Percentiles rank a stretch among this genome's conserved stretches.
Conservation (phyloP, 305 asterid genomes). For the Fraxinus sp. region DNA sequence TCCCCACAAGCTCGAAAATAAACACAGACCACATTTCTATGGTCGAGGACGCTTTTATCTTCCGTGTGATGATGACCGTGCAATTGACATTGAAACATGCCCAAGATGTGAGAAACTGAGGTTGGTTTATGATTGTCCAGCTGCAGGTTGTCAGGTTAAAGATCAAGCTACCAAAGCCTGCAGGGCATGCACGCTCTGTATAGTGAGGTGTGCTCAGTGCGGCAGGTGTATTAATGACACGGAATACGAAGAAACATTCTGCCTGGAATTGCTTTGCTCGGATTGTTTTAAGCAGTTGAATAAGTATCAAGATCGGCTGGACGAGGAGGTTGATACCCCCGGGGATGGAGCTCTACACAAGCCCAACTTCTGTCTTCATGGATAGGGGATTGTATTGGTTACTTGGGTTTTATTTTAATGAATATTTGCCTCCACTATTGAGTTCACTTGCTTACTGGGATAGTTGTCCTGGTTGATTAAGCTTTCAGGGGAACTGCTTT, state of each 20-base stretch:
- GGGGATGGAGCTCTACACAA: constrained; percentile 5
- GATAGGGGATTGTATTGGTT: constrained; percentile 10
- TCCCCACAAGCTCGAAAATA: constrained; percentile 21
- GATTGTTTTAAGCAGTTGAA: constrained; percentile 47
- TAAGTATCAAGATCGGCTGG: constrained; percentile 23
- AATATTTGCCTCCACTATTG: neutral
- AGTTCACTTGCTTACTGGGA: neutral
- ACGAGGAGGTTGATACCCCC: constrained; percentile 8
- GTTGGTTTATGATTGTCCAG: constrained; percentile 84
- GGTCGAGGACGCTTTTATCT: constrained; percentile 53
- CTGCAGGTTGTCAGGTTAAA: constrained; percentile 57
- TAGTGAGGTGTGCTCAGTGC: constrained; percentile 68
- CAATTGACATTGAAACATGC: constrained; percentile 77
- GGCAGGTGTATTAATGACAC: constrained; percentile 66
- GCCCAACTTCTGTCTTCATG: constrained; percentile 14
- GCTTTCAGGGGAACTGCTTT: constrained; percentile 14
- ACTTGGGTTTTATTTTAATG: neutral
- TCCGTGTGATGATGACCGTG: constrained; percentile 63
- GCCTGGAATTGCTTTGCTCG: constrained; percentile 62
- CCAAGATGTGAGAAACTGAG: constrained; percentile 61
- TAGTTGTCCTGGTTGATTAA: constrained; percentile 10
- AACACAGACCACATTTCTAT: constrained; percentile 56
- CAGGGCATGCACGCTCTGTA: constrained; percentile 72
- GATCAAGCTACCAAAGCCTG: constrained; percentile 42
- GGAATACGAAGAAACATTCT: constrained; percentile 70